Evolutionary conservation across 768 basidiomycete genomes (phyloP).

Genomic region (Mrakia frigida): DNA sequence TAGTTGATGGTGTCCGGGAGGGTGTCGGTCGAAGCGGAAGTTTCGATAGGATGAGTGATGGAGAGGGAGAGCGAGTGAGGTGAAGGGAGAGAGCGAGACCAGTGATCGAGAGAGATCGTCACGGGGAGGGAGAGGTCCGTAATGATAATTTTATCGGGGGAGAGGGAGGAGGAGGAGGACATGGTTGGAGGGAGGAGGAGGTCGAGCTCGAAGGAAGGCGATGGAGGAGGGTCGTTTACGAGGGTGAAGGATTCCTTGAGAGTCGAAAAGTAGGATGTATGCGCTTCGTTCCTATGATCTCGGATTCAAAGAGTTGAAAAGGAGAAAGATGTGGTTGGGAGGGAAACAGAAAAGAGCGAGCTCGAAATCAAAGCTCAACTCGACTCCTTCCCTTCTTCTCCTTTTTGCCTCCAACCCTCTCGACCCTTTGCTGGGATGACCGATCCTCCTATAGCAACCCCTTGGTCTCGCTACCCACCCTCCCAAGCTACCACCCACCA

Average conservation of each 20-base stretch:
- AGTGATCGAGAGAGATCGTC: constrained; percentile 23
- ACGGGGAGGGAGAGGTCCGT: constrained; percentile 23
- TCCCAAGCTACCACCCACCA: not conserved
- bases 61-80: constrained; percentile 24
- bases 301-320: not conserved
- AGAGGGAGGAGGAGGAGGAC: not conserved
- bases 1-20: constrained; percentile 30
- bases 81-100: constrained; percentile 21
- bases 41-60: constrained; percentile 12
- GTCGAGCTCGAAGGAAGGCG: not conserved
- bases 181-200: not conserved
- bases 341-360: not conserved
- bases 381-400: not conserved
- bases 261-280: not conserved
- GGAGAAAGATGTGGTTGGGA: not conserved
- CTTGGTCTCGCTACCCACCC: not conserved
- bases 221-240: not conserved
- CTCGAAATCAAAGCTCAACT: not conserved
- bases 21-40: constrained; percentile 22
- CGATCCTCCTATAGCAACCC: not conserved
- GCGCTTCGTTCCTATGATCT: not conserved
- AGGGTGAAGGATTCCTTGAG: not conserved
- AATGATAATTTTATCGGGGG: constrained; percentile 32
- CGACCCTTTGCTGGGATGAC: not conserved
- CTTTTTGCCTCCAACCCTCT: not conserved